phyloP scores from a whole-genome alignment of 306 rosid species.

The Malus fusca region DNA sequence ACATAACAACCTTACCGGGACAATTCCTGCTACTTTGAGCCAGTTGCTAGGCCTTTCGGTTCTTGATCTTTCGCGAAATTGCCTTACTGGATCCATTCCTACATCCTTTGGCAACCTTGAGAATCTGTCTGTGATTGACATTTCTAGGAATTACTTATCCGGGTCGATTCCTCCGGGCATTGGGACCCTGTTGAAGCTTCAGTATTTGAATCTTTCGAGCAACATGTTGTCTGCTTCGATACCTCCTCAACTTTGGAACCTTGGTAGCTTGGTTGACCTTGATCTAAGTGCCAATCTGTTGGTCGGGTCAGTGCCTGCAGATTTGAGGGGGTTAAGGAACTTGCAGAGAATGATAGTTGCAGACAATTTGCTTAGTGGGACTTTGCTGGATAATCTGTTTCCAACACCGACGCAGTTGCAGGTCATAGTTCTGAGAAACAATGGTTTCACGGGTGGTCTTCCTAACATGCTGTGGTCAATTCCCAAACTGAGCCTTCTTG shows the following conservation, averaged over 20 bases:
- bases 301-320: conserved; percentile 39
- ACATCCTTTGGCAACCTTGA: conserved; percentile 35
- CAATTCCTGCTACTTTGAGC: conserved; percentile 51
- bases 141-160: conserved; percentile 52
- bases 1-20: conserved; percentile 56
- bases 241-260: conserved; percentile 57
- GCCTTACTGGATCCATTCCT: conserved; percentile 50
- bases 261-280: conserved; percentile 65
- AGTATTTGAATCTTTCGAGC: conserved; percentile 61
- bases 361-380: conserved; percentile 47
- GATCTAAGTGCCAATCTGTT: conserved; percentile 71
- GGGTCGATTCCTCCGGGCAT: conserved; percentile 47
- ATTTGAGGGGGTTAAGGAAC: conserved; percentile 47
- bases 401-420: conserved; percentile 35
- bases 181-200: conserved; percentile 59
- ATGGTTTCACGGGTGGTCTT: conserved; percentile 46
- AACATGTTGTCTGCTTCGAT: conserved; percentile 48
- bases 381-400: conserved; percentile 44
- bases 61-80: conserved; percentile 68
- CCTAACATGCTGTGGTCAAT: conserved; percentile 54
- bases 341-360: conserved; percentile 46
- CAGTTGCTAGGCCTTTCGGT: conserved; percentile 46
- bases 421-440: conserved; percentile 44
- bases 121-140: conserved; percentile 58
- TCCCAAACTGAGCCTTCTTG: conserved; percentile 54